Conservation (phyloP, 768 basidiomycete species). For the Baorangia bicolor region DNA sequence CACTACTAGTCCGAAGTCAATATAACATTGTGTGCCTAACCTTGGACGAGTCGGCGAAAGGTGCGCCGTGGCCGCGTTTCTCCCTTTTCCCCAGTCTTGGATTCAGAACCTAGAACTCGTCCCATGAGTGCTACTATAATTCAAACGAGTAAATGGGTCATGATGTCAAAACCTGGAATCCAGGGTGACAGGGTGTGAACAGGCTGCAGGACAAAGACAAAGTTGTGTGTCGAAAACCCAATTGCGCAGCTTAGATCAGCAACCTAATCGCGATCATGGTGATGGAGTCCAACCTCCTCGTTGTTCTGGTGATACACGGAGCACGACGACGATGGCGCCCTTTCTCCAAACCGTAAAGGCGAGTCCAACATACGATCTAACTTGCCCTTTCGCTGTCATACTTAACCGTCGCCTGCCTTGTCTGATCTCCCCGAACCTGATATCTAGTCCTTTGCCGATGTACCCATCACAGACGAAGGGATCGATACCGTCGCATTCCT, state of each 20-base stretch:
- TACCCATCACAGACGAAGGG: slow-evolving; percentile 80
- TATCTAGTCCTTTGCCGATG: slow-evolving; percentile 87
- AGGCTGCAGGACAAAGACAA: too few species aligned
- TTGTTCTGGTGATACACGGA: not conserved
- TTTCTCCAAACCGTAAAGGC: slow-evolving; percentile 74
- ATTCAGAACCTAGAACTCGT: too few species aligned
- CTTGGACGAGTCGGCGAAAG: too few species aligned
- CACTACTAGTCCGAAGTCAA: too few species aligned
- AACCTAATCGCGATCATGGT: too few species aligned
- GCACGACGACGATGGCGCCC: slow-evolving; percentile 56
- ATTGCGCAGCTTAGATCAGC: not conserved
- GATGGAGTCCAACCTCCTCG: not conserved
- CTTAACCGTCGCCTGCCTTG: not conserved
- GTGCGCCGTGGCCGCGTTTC: too few species aligned
- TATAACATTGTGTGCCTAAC: too few species aligned
- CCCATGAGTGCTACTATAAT: too few species aligned
- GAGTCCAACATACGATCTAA: slow-evolving; percentile 9
- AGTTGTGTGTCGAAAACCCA: not conserved
- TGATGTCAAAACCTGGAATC: too few species aligned
- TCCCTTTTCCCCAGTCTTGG: too few species aligned
- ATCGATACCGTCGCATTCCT: slow-evolving; percentile 88
- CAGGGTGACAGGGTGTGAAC: too few species aligned
- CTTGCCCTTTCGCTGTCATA: not conserved
- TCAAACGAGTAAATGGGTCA: too few species aligned
- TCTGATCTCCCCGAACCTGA: not conserved